phyloP scores from a whole-genome alignment of 2,329 filamentous ascomycete species.

The Ceratocystis eucalypticola region DNA sequence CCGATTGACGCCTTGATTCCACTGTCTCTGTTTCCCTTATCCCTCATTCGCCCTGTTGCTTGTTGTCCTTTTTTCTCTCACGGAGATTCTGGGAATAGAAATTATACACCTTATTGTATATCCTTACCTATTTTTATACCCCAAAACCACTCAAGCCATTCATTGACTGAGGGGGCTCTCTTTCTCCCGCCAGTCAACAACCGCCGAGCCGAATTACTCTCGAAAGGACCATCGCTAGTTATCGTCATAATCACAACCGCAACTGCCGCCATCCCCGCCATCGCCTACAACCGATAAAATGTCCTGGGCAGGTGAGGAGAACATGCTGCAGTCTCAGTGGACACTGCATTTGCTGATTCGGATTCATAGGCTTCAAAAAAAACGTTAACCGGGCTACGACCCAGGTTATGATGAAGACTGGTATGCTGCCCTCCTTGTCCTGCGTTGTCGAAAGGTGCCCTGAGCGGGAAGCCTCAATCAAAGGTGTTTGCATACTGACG shows the following conservation, averaged over 20 bases:
- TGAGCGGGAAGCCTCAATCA: neutral
- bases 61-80: neutral
- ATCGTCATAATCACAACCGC: neutral
- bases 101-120: neutral
- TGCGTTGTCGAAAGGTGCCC: neutral
- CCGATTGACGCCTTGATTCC: neutral
- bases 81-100: neutral
- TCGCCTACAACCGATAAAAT: slow-evolving; percentile 30
- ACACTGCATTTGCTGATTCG: slow-evolving; percentile 23
- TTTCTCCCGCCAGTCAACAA: neutral
- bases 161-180: neutral
- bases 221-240: neutral
- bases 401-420: slow-evolving; percentile 99
- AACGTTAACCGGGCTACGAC: slow-evolving; percentile 98
- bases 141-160: slow-evolving; percentile 6
- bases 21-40: neutral
- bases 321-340: neutral
- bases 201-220: neutral
- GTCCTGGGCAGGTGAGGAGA: slow-evolving; percentile 54
- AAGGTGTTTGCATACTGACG: neutral
- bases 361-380: slow-evolving; percentile 43
- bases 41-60: neutral
- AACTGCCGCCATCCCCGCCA: neutral
- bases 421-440: slow-evolving; percentile 31
- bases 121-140: slow-evolving; percentile 6